A percentile compares a stretch with the other conserved stretches of the same genome.
These are phyloP conservation scores for Halophytophthora batemanensis DNA, from an alignment of 352 stramenopile species.

Conservation along the genomic window DNA sequence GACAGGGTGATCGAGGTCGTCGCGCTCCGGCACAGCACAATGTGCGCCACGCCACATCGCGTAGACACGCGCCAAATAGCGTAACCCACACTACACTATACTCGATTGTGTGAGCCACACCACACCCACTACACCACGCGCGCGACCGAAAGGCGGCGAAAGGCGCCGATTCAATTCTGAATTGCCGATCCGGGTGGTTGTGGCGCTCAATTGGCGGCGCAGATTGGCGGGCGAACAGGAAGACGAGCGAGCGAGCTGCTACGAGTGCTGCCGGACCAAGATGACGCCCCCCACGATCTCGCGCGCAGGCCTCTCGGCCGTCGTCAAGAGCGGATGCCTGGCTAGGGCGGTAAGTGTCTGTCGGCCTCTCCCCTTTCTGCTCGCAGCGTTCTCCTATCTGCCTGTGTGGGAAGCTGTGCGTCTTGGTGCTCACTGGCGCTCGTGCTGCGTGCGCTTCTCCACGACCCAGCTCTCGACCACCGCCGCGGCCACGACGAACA, in stretches of 20 bases:
- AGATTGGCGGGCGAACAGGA: not conserved
- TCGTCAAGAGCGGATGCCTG: slow-evolving; percentile 23
- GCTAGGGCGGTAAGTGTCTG: slow-evolving; percentile 26
- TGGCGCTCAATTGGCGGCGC: not conserved
- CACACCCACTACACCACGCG: no score
- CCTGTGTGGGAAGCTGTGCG: not conserved
- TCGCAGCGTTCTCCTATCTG: no score
- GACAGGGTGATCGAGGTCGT: no score
- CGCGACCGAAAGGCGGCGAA: no score
- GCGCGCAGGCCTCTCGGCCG: slow-evolving; percentile 23
- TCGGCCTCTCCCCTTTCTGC: not conserved
- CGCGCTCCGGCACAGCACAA: no score
- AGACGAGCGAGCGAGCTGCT: not conserved
- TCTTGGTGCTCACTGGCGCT: not conserved
- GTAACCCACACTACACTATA: no score
- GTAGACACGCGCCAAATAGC: no score
- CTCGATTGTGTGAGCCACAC: no score
- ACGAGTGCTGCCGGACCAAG: slow-evolving; percentile 1
- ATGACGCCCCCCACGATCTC: slow-evolving; percentile 25
- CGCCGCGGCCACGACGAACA: slow-evolving; percentile 2
- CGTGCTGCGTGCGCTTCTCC: not conserved
- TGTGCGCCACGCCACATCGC: no score
- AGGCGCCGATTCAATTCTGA: slow-evolving; percentile 3
- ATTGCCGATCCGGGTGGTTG: slow-evolving; percentile 1
- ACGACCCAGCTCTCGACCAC: slow-evolving; percentile 40